Evolutionary conservation across 1,284 basidiomycete species (phyloP).

Genomic region (Heterobasidion parviporum): DNA sequence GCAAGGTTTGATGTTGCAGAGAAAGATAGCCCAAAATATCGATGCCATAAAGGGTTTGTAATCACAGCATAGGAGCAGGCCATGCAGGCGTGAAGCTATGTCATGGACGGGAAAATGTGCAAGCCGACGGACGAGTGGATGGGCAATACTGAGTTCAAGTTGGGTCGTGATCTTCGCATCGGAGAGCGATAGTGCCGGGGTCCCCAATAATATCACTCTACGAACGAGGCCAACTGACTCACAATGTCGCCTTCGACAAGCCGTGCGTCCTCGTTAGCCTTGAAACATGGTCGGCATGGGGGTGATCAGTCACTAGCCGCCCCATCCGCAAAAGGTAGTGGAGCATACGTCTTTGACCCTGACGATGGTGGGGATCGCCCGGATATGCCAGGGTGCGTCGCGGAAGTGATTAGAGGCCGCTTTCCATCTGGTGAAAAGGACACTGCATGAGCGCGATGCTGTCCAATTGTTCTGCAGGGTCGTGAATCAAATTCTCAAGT

Average conservation of each 20-base stretch:
- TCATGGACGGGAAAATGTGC: too few relatives aligned
- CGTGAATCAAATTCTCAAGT: neutral
- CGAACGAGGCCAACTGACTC: constrained; percentile 10
- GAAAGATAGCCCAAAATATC: too few relatives aligned
- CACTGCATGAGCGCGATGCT: constrained; percentile 1
- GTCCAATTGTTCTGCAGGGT: neutral
- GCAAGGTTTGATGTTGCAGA: too few relatives aligned
- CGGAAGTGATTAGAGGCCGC: constrained; percentile 52
- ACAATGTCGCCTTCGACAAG: constrained; percentile 52
- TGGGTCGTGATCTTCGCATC: too few relatives aligned
- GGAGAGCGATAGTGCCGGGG: too few relatives aligned
- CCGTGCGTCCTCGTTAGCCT: constrained; percentile 48
- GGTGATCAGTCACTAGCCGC: neutral
- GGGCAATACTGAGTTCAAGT: too few relatives aligned
- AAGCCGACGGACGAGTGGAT: too few relatives aligned
- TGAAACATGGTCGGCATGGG: neutral
- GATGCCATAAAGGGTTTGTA: too few relatives aligned
- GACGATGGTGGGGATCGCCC: constrained; percentile 67
- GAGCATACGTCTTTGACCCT: constrained; percentile 53
- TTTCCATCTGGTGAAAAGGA: constrained; percentile 51
- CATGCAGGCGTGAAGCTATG: too few relatives aligned
- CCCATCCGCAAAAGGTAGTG: constrained; percentile 1
- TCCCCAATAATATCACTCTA: neutral
- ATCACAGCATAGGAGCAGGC: too few relatives aligned
- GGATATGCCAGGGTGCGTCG: constrained; percentile 56